Base-by-base conservation (phyloP, 2,329 filamentous ascomycete genomes). In the Ceratocystis ficicola region DNA sequence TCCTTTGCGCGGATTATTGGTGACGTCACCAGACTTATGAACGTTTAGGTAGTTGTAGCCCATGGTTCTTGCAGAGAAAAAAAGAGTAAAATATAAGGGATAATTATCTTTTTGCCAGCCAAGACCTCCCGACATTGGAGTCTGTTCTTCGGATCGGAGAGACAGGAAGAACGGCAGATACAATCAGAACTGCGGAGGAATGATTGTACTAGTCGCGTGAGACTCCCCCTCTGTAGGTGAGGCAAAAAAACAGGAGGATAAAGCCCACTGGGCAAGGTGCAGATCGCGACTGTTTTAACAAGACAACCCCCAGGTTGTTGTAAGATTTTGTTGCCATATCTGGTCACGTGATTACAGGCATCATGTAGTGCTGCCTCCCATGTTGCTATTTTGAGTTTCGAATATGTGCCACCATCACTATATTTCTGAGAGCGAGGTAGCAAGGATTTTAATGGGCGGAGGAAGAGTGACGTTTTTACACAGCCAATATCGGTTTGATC, bases 281-380 rank as follows among this genome's bases (percentile, higher is more conserved):
- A 36, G 28, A 59, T 59, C 28, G 30, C 55, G 25, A 32, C 28
- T 5, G 28, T 59, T 59, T 59, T n/a, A 59, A 59, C 55, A 59
- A 10, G 32, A 25, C 55, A 30, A 8, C 10, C 36, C 36, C n/a
- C 48, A 52, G n/a, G 48, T 12, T 4, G 28, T 36, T 57, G 10
- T 32, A n/a, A n/a, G 25, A 28, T 15, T n/a, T 36, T 5, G 55
- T 6, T 36, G 25, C 30, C n/a, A 20, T 59, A 32, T 8, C n/a
- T 8, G 25, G 7, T 57, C 55, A 59, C 55, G 55, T 59, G 55
- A 59, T 2, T 5, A 2, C n/a, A n/a, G n/a, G n/a, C 48, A 22
- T 52, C n/a, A 20, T 12, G 50, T 55, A 55, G 20, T 55, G 22
- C 25, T 55, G 50, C 20, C 25, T 57, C 22, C 10, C 5, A 17